These are phyloP conservation scores for Dionaea muscipula DNA, from an alignment of 179 eudicot genomes.

Conservation along the genomic window DNA sequence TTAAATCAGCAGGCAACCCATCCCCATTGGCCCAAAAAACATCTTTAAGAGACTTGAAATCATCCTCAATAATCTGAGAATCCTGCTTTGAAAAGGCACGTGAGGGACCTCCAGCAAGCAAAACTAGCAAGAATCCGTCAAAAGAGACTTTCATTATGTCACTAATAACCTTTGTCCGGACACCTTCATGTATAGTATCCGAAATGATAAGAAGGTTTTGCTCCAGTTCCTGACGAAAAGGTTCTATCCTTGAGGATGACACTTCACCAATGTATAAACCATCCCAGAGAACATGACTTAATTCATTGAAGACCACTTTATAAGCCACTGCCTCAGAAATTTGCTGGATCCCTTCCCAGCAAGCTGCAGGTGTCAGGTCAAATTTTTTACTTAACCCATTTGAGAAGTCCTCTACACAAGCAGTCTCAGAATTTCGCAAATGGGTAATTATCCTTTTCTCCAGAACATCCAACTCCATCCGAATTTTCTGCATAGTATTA, in stretches of 20 bases:
- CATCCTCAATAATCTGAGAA: constrained; percentile 68
- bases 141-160: constrained; percentile 86
- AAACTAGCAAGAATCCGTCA: constrained; percentile 81
- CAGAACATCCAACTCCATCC: constrained; percentile 54
- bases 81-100: constrained; percentile 62
- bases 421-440: constrained; percentile 77
- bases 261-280: constrained; percentile 75
- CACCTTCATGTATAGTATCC: constrained; percentile 59
- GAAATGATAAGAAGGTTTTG: constrained; percentile 48
- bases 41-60: constrained; percentile 70
- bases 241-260: constrained; percentile 69
- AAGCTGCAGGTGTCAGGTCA: constrained; percentile 61
- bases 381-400: constrained; percentile 50
- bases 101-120: constrained; percentile 90
- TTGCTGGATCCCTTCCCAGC: constrained; percentile 76
- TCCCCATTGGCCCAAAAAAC: constrained; percentile 89
- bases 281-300: constrained; percentile 70
- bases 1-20: constrained; percentile 63
- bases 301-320: constrained; percentile 70
- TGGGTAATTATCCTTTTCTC: constrained; percentile 87
- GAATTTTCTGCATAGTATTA: constrained; percentile 61
- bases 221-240: constrained; percentile 70
- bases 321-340: constrained; percentile 60
- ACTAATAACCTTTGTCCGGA: constrained; percentile 67
- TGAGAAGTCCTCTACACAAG: constrained; percentile 60